phyloP scores from a whole-genome alignment of 441 rosid species.

The Erysimum cheiri region DNA sequence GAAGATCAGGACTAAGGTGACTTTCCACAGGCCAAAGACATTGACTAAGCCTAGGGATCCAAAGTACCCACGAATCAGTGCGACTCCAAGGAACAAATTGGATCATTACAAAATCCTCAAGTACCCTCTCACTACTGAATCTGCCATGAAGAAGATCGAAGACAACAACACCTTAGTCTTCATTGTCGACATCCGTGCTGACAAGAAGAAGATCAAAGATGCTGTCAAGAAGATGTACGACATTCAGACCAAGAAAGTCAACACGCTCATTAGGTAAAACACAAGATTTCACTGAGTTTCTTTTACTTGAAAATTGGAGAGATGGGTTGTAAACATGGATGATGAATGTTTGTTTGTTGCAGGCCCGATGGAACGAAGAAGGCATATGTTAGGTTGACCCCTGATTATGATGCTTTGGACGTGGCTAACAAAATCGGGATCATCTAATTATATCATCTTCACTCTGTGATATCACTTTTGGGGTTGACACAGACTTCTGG shows the following conservation, averaged over 20 bases:
- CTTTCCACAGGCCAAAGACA: constrained; percentile 88
- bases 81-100: constrained; percentile 49
- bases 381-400: constrained; percentile 91
- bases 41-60: constrained; percentile 48
- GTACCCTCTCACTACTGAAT: constrained; percentile 71
- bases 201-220: constrained; percentile 91
- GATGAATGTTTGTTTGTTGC: constrained; percentile 26
- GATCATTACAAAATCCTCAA: constrained; percentile 53
- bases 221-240: constrained; percentile 97
- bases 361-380: constrained; percentile 99
- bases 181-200: constrained; percentile 92
- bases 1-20: constrained; percentile 86
- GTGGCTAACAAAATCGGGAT: constrained; percentile 97
- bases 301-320: too few species aligned
- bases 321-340: background rate
- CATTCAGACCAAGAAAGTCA: constrained; percentile 93
- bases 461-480: constrained; percentile 11
- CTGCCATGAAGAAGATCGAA: constrained; percentile 93
- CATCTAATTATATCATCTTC: constrained; percentile 50
- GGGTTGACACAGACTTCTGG: constrained; percentile 17
- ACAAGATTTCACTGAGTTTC: too few species aligned
- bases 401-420: constrained; percentile 87
- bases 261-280: constrained; percentile 86
- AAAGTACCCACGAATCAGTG: constrained; percentile 48
- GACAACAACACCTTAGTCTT: constrained; percentile 95